phyloP scores from a whole-genome alignment of 805 yeast genomes.

The Nakazawaea holstii region DNA sequence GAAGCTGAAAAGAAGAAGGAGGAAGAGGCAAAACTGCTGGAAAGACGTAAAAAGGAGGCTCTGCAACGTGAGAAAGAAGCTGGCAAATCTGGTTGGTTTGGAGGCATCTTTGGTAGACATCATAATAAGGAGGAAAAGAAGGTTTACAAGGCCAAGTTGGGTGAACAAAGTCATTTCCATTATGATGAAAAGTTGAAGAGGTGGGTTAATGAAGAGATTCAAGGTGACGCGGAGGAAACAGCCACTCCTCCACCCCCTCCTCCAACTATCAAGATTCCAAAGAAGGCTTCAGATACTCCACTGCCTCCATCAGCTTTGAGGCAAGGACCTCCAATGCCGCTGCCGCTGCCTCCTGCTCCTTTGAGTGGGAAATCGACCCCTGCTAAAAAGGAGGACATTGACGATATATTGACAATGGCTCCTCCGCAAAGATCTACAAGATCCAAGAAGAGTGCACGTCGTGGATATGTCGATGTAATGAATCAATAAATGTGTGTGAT shows the following conservation, averaged over 20 bases:
- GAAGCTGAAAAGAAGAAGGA: conserved; percentile 16
- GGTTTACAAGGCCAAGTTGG: conserved; percentile 79
- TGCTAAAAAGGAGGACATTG: conserved; percentile 6
- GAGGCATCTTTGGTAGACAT: conserved; percentile 53
- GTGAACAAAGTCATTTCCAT: conserved; percentile 66
- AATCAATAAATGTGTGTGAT: conserved; percentile 10
- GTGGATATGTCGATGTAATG: conserved; percentile 66
- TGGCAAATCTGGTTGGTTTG: conserved; percentile 37
- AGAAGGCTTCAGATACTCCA: conserved; percentile 19
- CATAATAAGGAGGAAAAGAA: conserved; percentile 59
- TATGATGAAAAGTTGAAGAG: conserved; percentile 81
- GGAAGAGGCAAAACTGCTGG: conserved; percentile 17
- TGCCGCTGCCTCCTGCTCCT: conserved; percentile 8
- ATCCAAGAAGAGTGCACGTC: conserved; percentile 53
- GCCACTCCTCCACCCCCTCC: conserved; percentile 69
- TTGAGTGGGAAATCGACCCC: conserved; percentile 7
- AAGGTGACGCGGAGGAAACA: conserved; percentile 57
- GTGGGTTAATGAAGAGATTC: conserved; percentile 75
- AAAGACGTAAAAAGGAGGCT: conserved; percentile 10
- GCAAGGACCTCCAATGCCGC: conserved; percentile 7
- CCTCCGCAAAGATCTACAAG: conserved; percentile 37
- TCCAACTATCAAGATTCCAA: conserved; percentile 35
- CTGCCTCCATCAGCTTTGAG: conserved; percentile 33
- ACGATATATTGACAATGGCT: conserved; percentile 15
- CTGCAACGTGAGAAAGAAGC: conserved; percentile 13